Percentiles rank a stretch among this genome's conserved stretches.
These are phyloP conservation scores for Pseudogymnoascus sp. DNA, from an alignment of 2,329 filamentous ascomycete species.

Conservation along the genomic window DNA sequence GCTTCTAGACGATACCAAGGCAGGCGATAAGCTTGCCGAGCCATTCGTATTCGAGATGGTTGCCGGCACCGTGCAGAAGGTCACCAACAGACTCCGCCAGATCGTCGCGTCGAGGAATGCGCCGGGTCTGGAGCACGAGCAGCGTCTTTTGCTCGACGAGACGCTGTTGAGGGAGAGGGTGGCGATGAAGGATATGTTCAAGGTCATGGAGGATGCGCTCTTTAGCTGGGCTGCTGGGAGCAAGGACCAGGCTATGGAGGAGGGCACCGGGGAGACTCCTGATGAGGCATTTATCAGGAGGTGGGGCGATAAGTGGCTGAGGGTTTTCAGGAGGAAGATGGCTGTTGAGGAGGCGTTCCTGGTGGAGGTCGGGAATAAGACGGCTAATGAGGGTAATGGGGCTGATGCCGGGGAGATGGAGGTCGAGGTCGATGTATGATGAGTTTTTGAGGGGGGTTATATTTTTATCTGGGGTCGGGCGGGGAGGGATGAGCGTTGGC, in stretches of 20 bases:
- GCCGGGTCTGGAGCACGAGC: slow-evolving; percentile 44
- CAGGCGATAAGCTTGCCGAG: slow-evolving; percentile 61
- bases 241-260: slow-evolving; percentile 69
- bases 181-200: slow-evolving; percentile 73
- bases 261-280: slow-evolving; percentile 46
- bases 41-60: slow-evolving; percentile 85
- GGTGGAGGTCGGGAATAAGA: slow-evolving; percentile 30
- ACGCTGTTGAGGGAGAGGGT: slow-evolving; percentile 60
- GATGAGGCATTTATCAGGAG: slow-evolving; percentile 58
- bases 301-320: slow-evolving; percentile 82
- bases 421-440: slow-evolving; percentile 9
- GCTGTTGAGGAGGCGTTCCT: slow-evolving; percentile 75
- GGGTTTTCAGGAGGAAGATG: slow-evolving; percentile 72
- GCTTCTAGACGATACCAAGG: slow-evolving; percentile 50
- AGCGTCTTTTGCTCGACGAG: slow-evolving; percentile 45
- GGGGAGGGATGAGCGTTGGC: not conserved
- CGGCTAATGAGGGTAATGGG: slow-evolving; percentile 12
- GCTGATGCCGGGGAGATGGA: slow-evolving; percentile 12
- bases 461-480: slow-evolving; percentile 16
- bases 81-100: slow-evolving; percentile 77
- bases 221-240: slow-evolving; percentile 62
- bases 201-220: slow-evolving; percentile 69
- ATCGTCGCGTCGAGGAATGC: slow-evolving; percentile 58
- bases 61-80: slow-evolving; percentile 79
- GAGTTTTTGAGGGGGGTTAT: not conserved